Base-by-base conservation (phyloP, 1,284 basidiomycete species). In the Hymenochaete sp. region DNA sequence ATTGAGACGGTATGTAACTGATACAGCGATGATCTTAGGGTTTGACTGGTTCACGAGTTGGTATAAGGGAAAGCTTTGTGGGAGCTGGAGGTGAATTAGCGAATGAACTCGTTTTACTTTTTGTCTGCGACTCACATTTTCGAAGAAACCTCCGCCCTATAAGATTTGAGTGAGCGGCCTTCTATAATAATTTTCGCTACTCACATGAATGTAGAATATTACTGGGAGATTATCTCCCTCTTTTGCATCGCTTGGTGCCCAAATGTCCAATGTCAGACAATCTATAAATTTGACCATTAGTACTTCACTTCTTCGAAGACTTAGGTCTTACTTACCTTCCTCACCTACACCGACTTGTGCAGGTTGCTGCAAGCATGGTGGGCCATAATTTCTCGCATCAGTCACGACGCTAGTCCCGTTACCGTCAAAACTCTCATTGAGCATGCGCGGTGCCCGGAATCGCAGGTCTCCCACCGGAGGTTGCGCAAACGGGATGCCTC, bases 221-320 rank as follows among this genome's bases (percentile, higher is more conserved):
- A 72, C 70, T 14, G 70, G 70, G 16, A 73, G 56, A 31, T 71
- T 68, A 38, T 67, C 68, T 1, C 65, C 61, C 33, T 54, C 52
- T 35, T 65, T 68, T 1, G 67, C 66, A 4, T 64, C 63, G 8
- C 60, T 58, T 3, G 75, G 75, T n/a, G 68, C 60, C 52, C 73
- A 77, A 8, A 78, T 64, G 54, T 77, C 74, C 24, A 77, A 56
- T 27, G 71, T 71, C 21, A 77, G 60, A 52, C 72, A 77, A 52
- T 75, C 73, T 62, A 44, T 1, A n/a, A 44, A 18, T 26, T n/a
- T 2, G 26, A 38, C 28, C 13, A n/a, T 26, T 10, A 6, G 18
- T 5, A 16, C 32, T 5, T 19, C 14, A 35, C 28, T 16, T 35
- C 5, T 35, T 6, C 32, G 5, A n/a, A 19, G 6, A 35, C 21